Percentiles rank a stretch among this genome's conserved stretches.
Conservation (phyloP, 176 grass and related monocot species). For the Areca catechu region DNA sequence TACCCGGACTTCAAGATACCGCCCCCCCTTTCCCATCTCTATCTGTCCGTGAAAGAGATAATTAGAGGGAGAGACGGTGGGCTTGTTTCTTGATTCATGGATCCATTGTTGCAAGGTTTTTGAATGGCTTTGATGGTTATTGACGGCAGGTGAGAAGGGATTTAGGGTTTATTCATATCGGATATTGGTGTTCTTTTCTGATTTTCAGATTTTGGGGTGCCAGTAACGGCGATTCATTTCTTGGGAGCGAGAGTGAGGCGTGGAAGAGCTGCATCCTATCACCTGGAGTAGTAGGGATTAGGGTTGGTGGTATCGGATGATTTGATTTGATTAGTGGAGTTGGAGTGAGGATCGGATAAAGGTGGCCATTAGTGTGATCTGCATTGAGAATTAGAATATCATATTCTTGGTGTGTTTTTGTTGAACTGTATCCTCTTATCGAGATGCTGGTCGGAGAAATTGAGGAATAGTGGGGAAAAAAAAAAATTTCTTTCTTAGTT, state of each 20-base stretch:
- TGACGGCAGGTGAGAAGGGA: no score
- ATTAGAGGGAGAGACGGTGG: no score
- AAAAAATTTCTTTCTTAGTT: background rate
- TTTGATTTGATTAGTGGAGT: background rate
- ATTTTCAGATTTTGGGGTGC: background rate
- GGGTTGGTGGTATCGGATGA: conserved; percentile 1
- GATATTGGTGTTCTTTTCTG: no score
- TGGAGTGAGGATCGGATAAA: background rate
- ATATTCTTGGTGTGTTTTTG: no score
- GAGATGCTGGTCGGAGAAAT: no score
- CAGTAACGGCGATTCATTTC: conserved; percentile 1
- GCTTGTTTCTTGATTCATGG: no score
- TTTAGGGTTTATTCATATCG: no score
- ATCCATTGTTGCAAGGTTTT: no score
- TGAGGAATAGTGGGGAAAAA: background rate
- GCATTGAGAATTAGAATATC: conserved; percentile 23
- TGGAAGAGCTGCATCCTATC: background rate
- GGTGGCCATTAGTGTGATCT: conserved; percentile 27
- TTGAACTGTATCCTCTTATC: no score
- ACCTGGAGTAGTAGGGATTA: conserved; percentile 1
- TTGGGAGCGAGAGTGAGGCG: background rate
- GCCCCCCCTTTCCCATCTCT: no score
- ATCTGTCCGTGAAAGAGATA: no score
- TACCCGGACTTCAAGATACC: background rate
- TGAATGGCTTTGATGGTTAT: no score